Conservation (phyloP, 169 alveolate genomes). For the Amoebophrya sp. region DNA sequence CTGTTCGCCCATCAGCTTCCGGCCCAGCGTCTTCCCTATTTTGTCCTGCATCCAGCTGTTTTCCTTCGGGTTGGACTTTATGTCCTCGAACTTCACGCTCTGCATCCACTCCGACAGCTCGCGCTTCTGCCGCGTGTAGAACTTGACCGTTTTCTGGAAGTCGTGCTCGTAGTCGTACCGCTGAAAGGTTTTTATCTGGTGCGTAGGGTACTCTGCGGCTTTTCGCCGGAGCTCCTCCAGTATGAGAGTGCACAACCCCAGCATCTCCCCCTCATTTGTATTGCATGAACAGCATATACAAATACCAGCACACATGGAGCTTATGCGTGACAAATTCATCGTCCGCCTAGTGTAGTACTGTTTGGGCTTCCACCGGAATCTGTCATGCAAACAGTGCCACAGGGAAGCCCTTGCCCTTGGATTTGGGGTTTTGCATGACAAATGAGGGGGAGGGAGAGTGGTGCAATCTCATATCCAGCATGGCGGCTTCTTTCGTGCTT, state of each 20-base stretch:
- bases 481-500: background rate
- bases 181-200: background rate
- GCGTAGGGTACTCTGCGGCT: background rate
- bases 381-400: no score
- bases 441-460: no score
- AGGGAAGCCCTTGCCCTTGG: no score
- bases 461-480: no score
- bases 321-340: no score
- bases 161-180: background rate
- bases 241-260: no score
- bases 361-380: no score
- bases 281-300: no score
- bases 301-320: no score
- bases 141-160: background rate
- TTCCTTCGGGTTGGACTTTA: background rate
- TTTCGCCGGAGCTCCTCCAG: background rate
- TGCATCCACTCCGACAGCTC: conserved; percentile 7
- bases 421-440: no score
- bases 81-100: background rate
- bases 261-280: no score
- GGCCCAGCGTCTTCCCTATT: background rate
- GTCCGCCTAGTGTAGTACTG: no score
- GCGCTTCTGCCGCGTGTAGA: conserved; percentile 1
- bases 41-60: background rate
- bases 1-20: background rate